These are phyloP conservation scores for Hortiboletus flavorubellus DNA, from an alignment of 768 basidiomycete species.

Conservation along the genomic window DNA sequence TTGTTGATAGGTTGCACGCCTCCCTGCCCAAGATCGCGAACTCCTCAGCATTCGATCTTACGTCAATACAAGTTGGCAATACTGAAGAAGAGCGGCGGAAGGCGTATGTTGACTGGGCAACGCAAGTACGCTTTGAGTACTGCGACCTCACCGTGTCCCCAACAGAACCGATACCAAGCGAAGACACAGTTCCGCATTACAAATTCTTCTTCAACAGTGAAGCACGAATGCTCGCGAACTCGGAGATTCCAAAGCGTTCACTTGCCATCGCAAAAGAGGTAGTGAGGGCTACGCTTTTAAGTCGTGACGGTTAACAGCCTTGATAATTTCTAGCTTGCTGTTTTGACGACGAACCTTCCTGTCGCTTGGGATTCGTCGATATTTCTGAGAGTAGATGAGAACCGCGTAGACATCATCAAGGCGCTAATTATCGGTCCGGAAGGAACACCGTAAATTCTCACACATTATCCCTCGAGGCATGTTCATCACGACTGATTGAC, in stretches of 20 bases:
- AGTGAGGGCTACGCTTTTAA: constrained; percentile 1
- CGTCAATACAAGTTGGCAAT: constrained; percentile 38
- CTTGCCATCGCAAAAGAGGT: constrained; percentile 96
- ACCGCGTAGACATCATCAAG: constrained; percentile 87
- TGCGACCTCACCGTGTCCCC: constrained; percentile 70
- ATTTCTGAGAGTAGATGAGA: constrained; percentile 90
- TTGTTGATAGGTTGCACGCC: constrained; percentile 73
- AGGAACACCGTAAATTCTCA: constrained; percentile 75
- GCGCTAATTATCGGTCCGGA: constrained; percentile 91
- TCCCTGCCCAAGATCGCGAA: constrained; percentile 71
- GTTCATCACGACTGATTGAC: constrained; percentile 1
- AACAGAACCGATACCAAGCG: constrained; percentile 32
- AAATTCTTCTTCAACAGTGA: constrained; percentile 83
- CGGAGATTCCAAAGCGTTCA: constrained; percentile 87
- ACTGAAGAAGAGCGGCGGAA: constrained; percentile 67
- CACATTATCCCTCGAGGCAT: background rate
- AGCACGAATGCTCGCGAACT: constrained; percentile 77
- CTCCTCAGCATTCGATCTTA: constrained; percentile 44
- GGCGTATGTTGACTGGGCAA: constrained; percentile 84
- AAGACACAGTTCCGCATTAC: constrained; percentile 64
- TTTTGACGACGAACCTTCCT: constrained; percentile 91
- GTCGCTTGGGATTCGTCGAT: constrained; percentile 94
- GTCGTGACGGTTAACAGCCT: constrained; percentile 4
- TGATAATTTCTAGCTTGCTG: constrained; percentile 64
- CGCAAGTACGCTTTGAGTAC: constrained; percentile 79